phyloP scores from a whole-genome alignment of 352 stramenopile genomes.

The Phytophthora pinifolia region DNA sequence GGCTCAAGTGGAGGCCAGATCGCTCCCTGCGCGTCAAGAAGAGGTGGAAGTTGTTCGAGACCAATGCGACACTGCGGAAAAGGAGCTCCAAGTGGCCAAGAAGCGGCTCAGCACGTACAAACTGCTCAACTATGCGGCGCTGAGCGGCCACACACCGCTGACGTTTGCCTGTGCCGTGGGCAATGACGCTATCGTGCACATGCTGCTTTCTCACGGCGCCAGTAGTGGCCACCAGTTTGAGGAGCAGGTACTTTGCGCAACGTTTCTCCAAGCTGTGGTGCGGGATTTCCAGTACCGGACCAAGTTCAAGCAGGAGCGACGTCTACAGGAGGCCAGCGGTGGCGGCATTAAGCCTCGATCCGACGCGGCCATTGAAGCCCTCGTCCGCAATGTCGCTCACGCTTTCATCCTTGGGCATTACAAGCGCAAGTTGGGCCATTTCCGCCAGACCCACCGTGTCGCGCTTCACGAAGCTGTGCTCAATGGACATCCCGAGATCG shows the following conservation, averaged over 20 bases:
- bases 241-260: constrained; percentile 56
- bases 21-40: constrained; percentile 61
- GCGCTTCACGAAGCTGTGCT: constrained; percentile 70
- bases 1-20: constrained; percentile 62
- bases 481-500: constrained; percentile 63
- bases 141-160: constrained; percentile 74
- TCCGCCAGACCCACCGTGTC: constrained; percentile 66
- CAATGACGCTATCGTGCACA: constrained; percentile 76
- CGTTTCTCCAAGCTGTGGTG: constrained; percentile 64
- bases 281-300: constrained; percentile 48
- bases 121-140: constrained; percentile 48
- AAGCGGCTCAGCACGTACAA: constrained; percentile 53
- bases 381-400: constrained; percentile 64
- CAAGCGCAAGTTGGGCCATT: constrained; percentile 41
- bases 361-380: constrained; percentile 45
- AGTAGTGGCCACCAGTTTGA: constrained; percentile 42
- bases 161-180: constrained; percentile 66
- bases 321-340: constrained; percentile 4
- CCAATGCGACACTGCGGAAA: constrained; percentile 29
- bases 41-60: constrained; percentile 47
- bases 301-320: constrained; percentile 21
- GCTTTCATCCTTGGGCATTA: constrained; percentile 63
- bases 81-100: constrained; percentile 42
- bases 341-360: constrained; percentile 29
- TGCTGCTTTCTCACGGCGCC: constrained; percentile 64